Evolutionary conservation across 2,329 filamentous ascomycete genomes (phyloP), one percentile per base, ranked within the genome.

Genomic region (Trichoderma breve): DNA sequence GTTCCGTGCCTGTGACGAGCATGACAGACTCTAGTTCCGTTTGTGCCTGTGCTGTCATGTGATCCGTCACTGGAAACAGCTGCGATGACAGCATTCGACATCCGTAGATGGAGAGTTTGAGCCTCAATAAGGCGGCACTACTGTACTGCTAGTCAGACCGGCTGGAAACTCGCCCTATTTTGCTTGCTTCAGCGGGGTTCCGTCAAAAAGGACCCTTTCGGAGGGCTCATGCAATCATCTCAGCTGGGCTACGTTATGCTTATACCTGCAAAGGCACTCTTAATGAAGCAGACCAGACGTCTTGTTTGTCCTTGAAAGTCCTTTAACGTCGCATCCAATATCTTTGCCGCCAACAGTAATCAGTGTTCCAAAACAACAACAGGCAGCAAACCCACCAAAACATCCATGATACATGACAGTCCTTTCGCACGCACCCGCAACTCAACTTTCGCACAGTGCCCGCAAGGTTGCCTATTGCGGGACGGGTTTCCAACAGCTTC

Each of bases 401-500:
- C 36, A 15, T 39, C 6, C 2, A 18, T 39, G 36, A 39, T 39
- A 8, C 36, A 18, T 39, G 36, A 18, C 15, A 39, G 36, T 39
- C 36, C n/a, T 1, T 47, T 36, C 24, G 14, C 47, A 21, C 30
- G 28, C 32, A 36, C 9, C 43, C 9, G 43, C n/a, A 21, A n/a
- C 43, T 21, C 43, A 51, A 51, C n/a, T 7, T 26, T 62, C 67
- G 43, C 57, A 47, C 65, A 53, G 36, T 32, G 30, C 11, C 43
- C 34, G 34, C 26, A 30, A 18, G 24, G 24, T 14, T 64, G 18
- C 61, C 61, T 47, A 53, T 43, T 58, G 34, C 65, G 34, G 53
- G 53, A 58, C 24, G 43, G 34, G 34, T 32, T 69, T 69, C 66
- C 36, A 69, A 69, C 28, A 28, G 32, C 66, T 69, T 69, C 66